These are phyloP conservation scores for Fusarium nelsonii DNA, from an alignment of 2,329 filamentous ascomycete species.

Conservation along the genomic window DNA sequence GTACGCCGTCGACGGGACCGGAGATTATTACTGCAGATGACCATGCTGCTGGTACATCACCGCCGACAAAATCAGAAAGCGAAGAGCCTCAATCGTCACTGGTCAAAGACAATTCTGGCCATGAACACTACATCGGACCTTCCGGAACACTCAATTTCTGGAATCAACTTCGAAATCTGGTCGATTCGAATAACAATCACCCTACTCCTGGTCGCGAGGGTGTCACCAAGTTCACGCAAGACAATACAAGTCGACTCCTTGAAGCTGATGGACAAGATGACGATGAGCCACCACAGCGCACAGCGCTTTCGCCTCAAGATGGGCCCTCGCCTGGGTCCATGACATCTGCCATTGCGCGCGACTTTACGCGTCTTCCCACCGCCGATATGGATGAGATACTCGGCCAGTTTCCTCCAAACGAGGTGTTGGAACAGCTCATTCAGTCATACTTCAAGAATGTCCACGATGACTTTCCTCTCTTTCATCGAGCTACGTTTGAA, in stretches of 20 bases:
- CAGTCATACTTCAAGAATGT: constrained; percentile 53
- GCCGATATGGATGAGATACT: constrained; percentile 50
- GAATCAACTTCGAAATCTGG: constrained; percentile 51
- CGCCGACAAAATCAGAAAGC: constrained; percentile 27
- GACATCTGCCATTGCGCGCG: constrained; percentile 46
- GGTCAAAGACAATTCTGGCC: constrained; percentile 52
- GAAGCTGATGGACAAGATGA: constrained; percentile 36
- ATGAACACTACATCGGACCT: constrained; percentile 55
- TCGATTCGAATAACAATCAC: constrained; percentile 41
- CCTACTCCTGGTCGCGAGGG: constrained; percentile 7
- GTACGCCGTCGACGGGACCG: neutral
- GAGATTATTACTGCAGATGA: constrained; percentile 6
- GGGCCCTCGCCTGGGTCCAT: constrained; percentile 46
- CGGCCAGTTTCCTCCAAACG: constrained; percentile 45
- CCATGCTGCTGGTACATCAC: neutral
- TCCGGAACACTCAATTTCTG: constrained; percentile 55
- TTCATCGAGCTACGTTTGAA: constrained; percentile 53
- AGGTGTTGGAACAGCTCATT: constrained; percentile 50
- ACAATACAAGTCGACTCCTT: constrained; percentile 35
- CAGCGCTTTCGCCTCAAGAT: constrained; percentile 18
- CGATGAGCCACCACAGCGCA: constrained; percentile 11
- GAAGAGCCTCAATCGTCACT: constrained; percentile 45
- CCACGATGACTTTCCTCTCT: constrained; percentile 54
- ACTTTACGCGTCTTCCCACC: constrained; percentile 45
- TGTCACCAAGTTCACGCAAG: constrained; percentile 27